Percentiles rank a stretch among this genome's conserved stretches.
These are phyloP conservation scores for Crucibulum laeve DNA, from an alignment of 768 basidiomycete species.

Conservation along the genomic window DNA sequence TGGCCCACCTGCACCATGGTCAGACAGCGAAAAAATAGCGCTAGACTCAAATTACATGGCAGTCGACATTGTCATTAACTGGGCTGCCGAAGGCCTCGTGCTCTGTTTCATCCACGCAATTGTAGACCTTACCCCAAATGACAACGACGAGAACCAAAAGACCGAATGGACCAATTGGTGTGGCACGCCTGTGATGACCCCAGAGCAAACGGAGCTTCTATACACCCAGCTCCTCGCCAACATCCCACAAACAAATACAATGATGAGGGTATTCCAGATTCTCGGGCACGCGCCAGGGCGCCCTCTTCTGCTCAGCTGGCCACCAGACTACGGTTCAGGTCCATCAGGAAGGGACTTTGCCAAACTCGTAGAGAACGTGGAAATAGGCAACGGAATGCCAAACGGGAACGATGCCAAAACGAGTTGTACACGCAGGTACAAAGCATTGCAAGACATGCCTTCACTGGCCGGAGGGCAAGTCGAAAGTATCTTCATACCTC, in stretches of 20 bases:
- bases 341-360: conserved; percentile 44
- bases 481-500: conserved; percentile 87
- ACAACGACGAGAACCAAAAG: conserved; percentile 73
- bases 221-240: conserved; percentile 53
- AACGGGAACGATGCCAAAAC: conserved; percentile 73
- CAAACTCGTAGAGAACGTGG: conserved; percentile 64
- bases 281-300: conserved; percentile 57
- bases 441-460: conserved; percentile 63
- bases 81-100: conserved; percentile 82
- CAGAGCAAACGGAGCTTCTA: conserved; percentile 55
- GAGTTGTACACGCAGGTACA: conserved; percentile 81
- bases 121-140: conserved; percentile 61
- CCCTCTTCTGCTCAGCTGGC: conserved; percentile 69
- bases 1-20: conserved; percentile 50
- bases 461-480: conserved; percentile 58
- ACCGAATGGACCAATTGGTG: conserved; percentile 88
- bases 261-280: conserved; percentile 76
- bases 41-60: conserved; percentile 77
- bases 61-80: conserved; percentile 87
- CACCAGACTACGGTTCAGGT: conserved; percentile 53
- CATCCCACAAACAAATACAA: conserved; percentile 45
- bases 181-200: conserved; percentile 63
- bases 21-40: conserved; percentile 63
- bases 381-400: conserved; percentile 46
- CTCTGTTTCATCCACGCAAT: conserved; percentile 87